A percentile compares a stretch with the other conserved stretches of the same genome.
Conservation (phyloP, 2,329 filamentous ascomycete genomes). For the Penicillium sp. region DNA sequence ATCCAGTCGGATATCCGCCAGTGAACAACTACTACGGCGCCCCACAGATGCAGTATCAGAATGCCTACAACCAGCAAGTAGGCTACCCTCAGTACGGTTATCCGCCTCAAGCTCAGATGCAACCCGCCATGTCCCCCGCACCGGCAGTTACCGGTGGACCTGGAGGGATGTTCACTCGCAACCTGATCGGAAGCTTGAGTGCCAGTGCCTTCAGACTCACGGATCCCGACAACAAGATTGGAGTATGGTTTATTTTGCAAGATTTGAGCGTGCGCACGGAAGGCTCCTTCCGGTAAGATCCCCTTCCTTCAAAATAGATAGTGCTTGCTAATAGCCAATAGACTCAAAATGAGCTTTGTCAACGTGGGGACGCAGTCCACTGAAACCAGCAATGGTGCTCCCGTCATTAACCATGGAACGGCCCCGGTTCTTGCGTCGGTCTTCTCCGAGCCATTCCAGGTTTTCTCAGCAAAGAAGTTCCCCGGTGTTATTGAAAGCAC, state of each 20-base stretch:
- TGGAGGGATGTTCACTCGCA: constrained; percentile 88
- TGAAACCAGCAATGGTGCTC: constrained; percentile 40
- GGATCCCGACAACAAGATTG: constrained; percentile 76
- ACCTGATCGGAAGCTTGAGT: constrained; percentile 87
- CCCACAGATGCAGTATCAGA: constrained; percentile 36
- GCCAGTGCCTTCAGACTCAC: constrained; percentile 84
- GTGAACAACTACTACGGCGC: constrained; percentile 39
- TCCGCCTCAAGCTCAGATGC: constrained; percentile 32
- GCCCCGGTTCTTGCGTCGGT: constrained; percentile 80
- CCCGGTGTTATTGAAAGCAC: constrained; percentile 96
- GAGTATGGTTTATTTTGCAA: constrained; percentile 96
- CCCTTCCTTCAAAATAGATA: background rate
- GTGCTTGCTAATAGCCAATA: constrained; percentile 25
- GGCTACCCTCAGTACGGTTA: constrained; percentile 36
- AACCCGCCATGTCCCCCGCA: constrained; percentile 37
- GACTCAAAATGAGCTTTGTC: constrained; percentile 74
- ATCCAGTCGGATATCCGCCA: constrained; percentile 38
- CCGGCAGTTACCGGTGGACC: constrained; percentile 49
- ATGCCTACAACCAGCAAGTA: constrained; percentile 34
- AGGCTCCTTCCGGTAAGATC: constrained; percentile 75
- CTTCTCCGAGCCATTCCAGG: constrained; percentile 87
- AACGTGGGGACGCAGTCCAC: constrained; percentile 66
- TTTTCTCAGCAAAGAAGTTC: constrained; percentile 97
- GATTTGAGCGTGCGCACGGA: constrained; percentile 94
- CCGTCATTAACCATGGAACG: constrained; percentile 68